phyloP scores from a whole-genome alignment of 768 basidiomycete species.

The Podaxis sp. region DNA sequence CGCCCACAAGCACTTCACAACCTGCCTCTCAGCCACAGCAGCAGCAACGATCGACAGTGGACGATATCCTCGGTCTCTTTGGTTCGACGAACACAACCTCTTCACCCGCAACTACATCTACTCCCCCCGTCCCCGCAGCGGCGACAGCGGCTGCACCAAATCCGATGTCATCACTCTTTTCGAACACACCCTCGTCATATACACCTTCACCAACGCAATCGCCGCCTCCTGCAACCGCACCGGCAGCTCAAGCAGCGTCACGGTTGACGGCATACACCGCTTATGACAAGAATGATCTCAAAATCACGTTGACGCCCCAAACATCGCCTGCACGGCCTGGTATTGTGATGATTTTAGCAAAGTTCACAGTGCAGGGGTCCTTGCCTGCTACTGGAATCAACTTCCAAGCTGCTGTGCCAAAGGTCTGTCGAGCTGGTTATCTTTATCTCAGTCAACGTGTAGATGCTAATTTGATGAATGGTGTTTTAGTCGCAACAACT shows the following conservation, averaged over 20 bases:
- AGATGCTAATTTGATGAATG: slow-evolving; percentile 7
- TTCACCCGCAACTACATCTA: slow-evolving; percentile 30
- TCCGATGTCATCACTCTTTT: slow-evolving; percentile 20
- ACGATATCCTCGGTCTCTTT: slow-evolving; percentile 93
- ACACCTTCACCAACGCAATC: slow-evolving; percentile 9
- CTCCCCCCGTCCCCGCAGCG: slow-evolving; percentile 18
- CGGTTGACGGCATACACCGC: slow-evolving; percentile 75
- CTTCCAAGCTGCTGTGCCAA: slow-evolving; percentile 98
- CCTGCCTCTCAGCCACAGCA: slow-evolving; percentile 40
- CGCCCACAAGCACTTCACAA: slow-evolving; percentile 28
- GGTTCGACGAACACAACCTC: slow-evolving; percentile 44
- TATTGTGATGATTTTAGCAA: slow-evolving; percentile 84
- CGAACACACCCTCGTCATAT: slow-evolving; percentile 20
- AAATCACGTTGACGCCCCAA: slow-evolving; percentile 88
- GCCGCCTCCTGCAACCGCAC: slow-evolving; percentile 28
- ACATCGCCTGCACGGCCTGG: slow-evolving; percentile 80
- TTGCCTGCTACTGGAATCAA: slow-evolving; percentile 62
- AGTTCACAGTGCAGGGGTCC: slow-evolving; percentile 70
- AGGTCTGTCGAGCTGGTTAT: slow-evolving; percentile 46
- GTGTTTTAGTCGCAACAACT: slow-evolving; percentile 81
- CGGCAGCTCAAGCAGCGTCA: slow-evolving; percentile 41
- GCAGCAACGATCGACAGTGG: slow-evolving; percentile 59
- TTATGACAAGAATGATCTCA: slow-evolving; percentile 89
- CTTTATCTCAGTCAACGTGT: not conserved
- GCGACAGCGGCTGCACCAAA: not conserved